Evolutionary conservation across 2,329 filamentous ascomycete genomes (phyloP).

Genomic region (Canariomyces notabilis): DNA sequence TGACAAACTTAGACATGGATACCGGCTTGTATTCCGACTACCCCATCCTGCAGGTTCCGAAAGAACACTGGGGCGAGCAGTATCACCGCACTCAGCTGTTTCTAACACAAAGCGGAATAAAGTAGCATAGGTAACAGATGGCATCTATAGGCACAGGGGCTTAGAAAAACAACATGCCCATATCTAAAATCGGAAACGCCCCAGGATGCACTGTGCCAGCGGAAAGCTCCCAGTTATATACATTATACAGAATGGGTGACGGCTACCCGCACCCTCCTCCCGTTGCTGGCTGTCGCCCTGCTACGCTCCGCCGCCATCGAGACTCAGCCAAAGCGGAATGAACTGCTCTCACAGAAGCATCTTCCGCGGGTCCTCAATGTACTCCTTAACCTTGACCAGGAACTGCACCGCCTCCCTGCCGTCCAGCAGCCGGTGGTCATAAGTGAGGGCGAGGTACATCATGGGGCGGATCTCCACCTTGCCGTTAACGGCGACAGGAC

Average conservation of each 20-base stretch:
- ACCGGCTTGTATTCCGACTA: no score
- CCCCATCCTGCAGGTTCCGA: no score
- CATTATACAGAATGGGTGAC: slow-evolving; percentile 7
- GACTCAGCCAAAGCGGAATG: background rate
- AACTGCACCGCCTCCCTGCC: slow-evolving; percentile 95
- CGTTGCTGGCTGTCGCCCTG: background rate
- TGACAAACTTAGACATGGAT: no score
- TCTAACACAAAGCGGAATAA: background rate
- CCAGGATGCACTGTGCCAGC: slow-evolving; percentile 14
- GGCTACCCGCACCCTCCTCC: background rate
- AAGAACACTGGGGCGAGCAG: no score
- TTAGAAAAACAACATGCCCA: background rate
- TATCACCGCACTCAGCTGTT: no score
- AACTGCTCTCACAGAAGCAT: slow-evolving; percentile 63
- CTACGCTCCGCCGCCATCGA: background rate
- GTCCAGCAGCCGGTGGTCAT: slow-evolving; percentile 93
- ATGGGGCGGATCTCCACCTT: slow-evolving; percentile 97
- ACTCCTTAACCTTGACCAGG: slow-evolving; percentile 95
- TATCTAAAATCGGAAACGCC: slow-evolving; percentile 14
- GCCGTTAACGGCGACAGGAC: slow-evolving; percentile 81
- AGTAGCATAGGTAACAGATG: background rate
- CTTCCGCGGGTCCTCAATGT: slow-evolving; percentile 87
- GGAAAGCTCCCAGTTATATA: slow-evolving; percentile 7
- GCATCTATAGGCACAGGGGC: background rate
- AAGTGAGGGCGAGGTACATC: slow-evolving; percentile 98